Evolutionary conservation across 371 early-diverging fungal species (phyloP).

Genomic region (Rhizomucor miehei): DNA sequence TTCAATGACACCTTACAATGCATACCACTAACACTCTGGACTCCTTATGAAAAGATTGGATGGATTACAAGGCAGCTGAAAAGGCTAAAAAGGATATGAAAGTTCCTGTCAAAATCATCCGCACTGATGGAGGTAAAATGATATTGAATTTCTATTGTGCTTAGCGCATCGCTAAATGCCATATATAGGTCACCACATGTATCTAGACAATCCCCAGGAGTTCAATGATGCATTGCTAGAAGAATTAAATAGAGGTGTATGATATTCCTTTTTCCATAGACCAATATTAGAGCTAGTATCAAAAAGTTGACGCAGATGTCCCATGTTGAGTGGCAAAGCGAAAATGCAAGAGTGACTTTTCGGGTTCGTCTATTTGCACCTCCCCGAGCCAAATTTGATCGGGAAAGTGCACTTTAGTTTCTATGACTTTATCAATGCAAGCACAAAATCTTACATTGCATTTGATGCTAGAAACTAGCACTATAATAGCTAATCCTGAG

Average conservation of each 20-base stretch:
- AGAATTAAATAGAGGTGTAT: conserved; percentile 18
- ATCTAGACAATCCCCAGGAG: conserved; percentile 78
- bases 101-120: conserved; percentile 48
- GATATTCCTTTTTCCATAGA: background rate
- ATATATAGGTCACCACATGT: conserved; percentile 86
- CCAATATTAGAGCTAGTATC: no score
- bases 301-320: no score
- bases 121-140: conserved; percentile 35
- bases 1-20: background rate
- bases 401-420: no score
- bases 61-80: conserved; percentile 82
- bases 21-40: background rate
- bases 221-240: conserved; percentile 57
- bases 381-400: no score
- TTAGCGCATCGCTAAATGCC: background rate
- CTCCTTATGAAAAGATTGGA: conserved; percentile 72
- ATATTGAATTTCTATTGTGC: conserved; percentile 11
- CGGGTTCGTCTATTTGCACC: no score
- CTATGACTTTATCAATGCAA: no score
- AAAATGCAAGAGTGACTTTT: no score
- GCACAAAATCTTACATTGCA: no score
- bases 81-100: conserved; percentile 54
- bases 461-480: no score
- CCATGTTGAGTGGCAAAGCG: no score
- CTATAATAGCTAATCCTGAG: no score